phyloP scores from a whole-genome alignment of 139 green algal species.

The Chlorella sp. region DNA sequence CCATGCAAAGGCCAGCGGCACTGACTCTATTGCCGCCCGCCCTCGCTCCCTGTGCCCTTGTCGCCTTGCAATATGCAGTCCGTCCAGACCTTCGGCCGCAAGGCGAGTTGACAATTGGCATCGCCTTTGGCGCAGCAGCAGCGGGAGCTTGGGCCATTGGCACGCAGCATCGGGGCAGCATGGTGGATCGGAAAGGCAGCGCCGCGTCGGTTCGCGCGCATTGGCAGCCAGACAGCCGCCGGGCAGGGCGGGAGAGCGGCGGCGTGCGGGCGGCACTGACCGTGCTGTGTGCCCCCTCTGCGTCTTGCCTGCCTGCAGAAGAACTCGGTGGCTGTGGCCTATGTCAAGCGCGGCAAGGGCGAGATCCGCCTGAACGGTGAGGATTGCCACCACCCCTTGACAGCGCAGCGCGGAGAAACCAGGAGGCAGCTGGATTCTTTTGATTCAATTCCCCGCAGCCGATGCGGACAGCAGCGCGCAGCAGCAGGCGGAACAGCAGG shows the following conservation, averaged over 20 bases:
- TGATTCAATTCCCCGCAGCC: too few relatives aligned
- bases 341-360: slow-evolving; percentile 93
- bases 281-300: not conserved
- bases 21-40: not conserved
- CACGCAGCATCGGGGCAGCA: not conserved
- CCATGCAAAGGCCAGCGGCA: not conserved
- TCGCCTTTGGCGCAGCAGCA: not conserved
- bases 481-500: not conserved
- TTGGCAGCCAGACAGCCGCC: not conserved
- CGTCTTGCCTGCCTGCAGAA: slow-evolving; percentile 81
- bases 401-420: not conserved
- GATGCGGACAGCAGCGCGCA: not conserved
- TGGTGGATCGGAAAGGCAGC: not conserved
- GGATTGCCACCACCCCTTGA: not conserved
- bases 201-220: not conserved
- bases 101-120: slow-evolving; percentile 53
- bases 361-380: slow-evolving; percentile 97
- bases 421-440: not conserved
- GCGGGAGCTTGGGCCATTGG: too few relatives aligned
- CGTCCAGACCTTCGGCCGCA: slow-evolving; percentile 97
- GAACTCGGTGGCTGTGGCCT: slow-evolving; percentile 95
- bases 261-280: not conserved
- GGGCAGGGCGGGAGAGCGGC: not conserved
- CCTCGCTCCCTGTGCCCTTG: not conserved
- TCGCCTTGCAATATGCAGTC: slow-evolving; percentile 66